A percentile compares a stretch with the other conserved stretches of the same genome.
Evolutionary conservation across 768 basidiomycete genomes (phyloP).

Genomic region (Daedalea quercina): DNA sequence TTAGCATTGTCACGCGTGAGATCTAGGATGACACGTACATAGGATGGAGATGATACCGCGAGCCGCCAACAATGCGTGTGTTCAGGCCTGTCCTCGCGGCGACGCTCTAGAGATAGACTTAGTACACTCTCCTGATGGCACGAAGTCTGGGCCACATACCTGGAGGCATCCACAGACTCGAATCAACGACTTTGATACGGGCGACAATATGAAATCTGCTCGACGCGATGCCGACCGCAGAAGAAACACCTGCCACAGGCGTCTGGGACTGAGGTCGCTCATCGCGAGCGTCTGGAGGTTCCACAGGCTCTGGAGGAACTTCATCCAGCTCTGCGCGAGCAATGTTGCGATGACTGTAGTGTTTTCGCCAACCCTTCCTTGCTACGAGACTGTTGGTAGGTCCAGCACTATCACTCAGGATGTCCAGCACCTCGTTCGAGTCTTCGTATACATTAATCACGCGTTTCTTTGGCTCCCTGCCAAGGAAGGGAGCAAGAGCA

Average conservation of each 20-base stretch:
- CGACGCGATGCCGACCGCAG: slow-evolving; percentile 7
- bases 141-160: slow-evolving; percentile 21
- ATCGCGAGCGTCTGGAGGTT: background rate
- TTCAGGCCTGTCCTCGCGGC: slow-evolving; percentile 15
- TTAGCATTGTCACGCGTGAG: background rate
- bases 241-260: background rate
- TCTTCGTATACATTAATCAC: slow-evolving; percentile 30
- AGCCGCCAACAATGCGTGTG: slow-evolving; percentile 45
- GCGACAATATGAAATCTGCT: slow-evolving; percentile 42
- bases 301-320: background rate
- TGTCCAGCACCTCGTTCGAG: slow-evolving; percentile 28
- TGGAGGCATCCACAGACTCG: slow-evolving; percentile 36
- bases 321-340: slow-evolving; percentile 34
- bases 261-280: background rate
- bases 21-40: slow-evolving; percentile 28
- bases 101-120: slow-evolving; percentile 24
- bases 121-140: background rate
- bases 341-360: slow-evolving; percentile 33
- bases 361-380: slow-evolving; percentile 28
- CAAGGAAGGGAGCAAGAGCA: slow-evolving; percentile 44
- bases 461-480: slow-evolving; percentile 35
- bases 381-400: background rate
- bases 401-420: slow-evolving; percentile 17
- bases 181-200: slow-evolving; percentile 36
- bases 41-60: slow-evolving; percentile 37